Percentiles rank a stretch among this genome's conserved stretches.
Conservation (phyloP, 2,329 filamentous ascomycete species). For the Sporothrix brasiliensis region DNA sequence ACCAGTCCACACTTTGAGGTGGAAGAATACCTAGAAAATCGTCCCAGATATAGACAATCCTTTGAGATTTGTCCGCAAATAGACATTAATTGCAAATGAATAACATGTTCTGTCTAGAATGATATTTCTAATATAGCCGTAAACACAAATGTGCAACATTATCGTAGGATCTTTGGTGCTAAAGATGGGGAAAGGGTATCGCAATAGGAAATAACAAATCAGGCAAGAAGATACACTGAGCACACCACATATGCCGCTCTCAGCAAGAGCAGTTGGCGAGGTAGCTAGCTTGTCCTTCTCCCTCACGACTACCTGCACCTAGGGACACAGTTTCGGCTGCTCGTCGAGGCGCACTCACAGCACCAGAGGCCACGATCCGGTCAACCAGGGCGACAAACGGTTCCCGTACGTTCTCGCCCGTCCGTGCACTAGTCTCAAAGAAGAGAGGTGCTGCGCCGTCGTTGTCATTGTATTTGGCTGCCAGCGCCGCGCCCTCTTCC, state of each 20-base stretch:
- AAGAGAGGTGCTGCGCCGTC: slow-evolving; percentile 44
- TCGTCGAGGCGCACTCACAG: neutral
- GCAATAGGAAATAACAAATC: neutral
- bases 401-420: slow-evolving; percentile 54
- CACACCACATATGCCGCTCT: neutral
- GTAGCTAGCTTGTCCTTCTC: slow-evolving; percentile 30
- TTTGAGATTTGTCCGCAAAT: neutral
- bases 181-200: neutral
- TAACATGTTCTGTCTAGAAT: neutral
- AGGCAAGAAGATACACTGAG: neutral
- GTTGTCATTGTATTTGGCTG: slow-evolving; percentile 47
- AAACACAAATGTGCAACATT: neutral
- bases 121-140: slow-evolving; percentile 1
- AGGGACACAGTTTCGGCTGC: slow-evolving; percentile 47
- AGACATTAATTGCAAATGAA: neutral
- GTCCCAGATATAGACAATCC: neutral
- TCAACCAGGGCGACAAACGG: slow-evolving; percentile 58
- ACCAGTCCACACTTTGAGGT: no score
- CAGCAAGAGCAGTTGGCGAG: slow-evolving; percentile 38
- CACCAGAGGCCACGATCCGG: slow-evolving; percentile 46
- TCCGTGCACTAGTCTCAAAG: slow-evolving; percentile 59
- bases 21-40: neutral
- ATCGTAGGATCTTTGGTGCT: neutral
- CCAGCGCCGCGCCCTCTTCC: slow-evolving; percentile 54
- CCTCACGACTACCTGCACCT: neutral